Evolutionary conservation across 2,329 filamentous ascomycete genomes (phyloP).

Genomic region (Alternaria consortialis): DNA sequence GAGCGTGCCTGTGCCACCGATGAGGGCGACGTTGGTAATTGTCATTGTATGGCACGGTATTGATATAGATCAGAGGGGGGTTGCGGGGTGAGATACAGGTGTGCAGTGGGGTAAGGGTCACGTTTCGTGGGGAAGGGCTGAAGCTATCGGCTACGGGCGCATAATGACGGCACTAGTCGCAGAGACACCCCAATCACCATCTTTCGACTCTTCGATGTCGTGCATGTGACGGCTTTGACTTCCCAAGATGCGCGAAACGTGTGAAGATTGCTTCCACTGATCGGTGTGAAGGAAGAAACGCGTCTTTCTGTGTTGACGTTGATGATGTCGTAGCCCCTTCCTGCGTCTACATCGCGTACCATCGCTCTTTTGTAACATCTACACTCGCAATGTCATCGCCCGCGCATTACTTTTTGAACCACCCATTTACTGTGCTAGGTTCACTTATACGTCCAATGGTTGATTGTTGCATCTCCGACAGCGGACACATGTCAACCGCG

Average conservation of each 20-base stretch:
- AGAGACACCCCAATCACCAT: background rate
- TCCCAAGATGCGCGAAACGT: background rate
- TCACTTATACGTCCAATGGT: background rate
- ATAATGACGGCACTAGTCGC: background rate
- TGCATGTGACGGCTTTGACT: rapidly evolving
- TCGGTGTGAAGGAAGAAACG: rapidly evolving
- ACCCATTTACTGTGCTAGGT: too few relatives aligned
- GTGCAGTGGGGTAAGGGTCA: background rate
- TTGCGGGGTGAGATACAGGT: background rate
- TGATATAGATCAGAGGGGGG: background rate
- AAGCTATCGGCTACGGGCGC: constrained; percentile 1
- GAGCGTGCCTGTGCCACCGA: constrained; percentile 52
- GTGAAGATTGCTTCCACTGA: background rate
- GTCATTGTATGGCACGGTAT: constrained; percentile 16
- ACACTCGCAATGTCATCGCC: background rate
- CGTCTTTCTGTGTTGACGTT: background rate
- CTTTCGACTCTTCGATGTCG: background rate
- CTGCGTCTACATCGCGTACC: background rate
- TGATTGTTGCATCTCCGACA: background rate
- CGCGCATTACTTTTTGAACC: too few relatives aligned
- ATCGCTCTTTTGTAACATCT: rapidly evolving
- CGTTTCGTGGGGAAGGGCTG: background rate
- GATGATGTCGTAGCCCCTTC: background rate
- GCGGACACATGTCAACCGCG: background rate
- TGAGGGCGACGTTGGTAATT: constrained; percentile 52